Base-by-base conservation (phyloP, 1,284 basidiomycete genomes). In the Sphaerobolus stellatus region DNA sequence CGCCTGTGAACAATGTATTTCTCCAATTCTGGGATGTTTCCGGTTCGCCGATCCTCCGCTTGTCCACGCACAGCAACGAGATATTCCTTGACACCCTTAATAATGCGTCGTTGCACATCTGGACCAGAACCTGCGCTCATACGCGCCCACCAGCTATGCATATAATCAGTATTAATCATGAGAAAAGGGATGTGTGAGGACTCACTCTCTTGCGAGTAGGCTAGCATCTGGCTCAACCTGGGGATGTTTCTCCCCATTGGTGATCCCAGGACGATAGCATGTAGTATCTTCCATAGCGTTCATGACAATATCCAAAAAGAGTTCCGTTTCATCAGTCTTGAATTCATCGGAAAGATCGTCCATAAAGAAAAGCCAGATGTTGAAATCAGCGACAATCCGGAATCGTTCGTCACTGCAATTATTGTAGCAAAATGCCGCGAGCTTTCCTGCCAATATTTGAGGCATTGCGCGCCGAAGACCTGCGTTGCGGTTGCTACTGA, bases 341-440 rank as follows among this genome's bases (percentile, higher is more conserved):
- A 78, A 81, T 20, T 81, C 79, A 58, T 83, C 81, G 59, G 78
- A 75, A 64, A 80, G 79, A 61, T 82, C 79, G 59, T 83, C 82
- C 58, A 79, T 79, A 59, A 59, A 78, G 62, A 83, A 83, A 13
- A 83, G 65, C 61, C 80, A 82, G 59, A 76, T 81, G 74, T 82
- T 72, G 60, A 81, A 83, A 65, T 83, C 72, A 58, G 66, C 67
- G 40, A 83, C 76, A 58, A 86, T 78, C 31, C 84, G 82, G 44
- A 88, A 78, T 54, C 77, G 80, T 53, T 77, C 75, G 36, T 74
- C 64, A n/a, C 78, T 66, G 31, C 80, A 73, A 31, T 75, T 73
- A 40, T 81, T 75, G 64, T 87, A 88, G 66, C 82, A 85, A 63
- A 74, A 78, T 1, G 83, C 82, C 22, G 84, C 81, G 58, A 88